Base-by-base conservation (phyloP, 352 stramenopile genomes). In the Globisporangium cystogenes region DNA sequence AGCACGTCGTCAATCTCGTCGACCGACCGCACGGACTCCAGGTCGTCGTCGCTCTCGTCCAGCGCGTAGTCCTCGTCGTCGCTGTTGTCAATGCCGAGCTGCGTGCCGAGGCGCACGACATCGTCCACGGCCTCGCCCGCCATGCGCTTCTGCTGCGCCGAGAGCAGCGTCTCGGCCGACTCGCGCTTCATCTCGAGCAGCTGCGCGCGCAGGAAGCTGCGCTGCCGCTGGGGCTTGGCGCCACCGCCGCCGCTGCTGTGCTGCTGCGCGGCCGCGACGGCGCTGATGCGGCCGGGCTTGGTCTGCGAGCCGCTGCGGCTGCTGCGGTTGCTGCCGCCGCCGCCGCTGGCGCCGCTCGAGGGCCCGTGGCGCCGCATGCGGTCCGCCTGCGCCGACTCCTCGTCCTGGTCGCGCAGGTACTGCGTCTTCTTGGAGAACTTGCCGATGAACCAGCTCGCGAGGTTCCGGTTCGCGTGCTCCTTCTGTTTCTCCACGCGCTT, bases 161-260 rank as follows among this genome's bases (percentile, higher is more conserved):
- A 55, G 36, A 71, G 54, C 35, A 90, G 48, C 43, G 73, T 66
- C 43, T 87, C 79, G 8, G 74, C 72, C 29, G 76, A 87, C 47
- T 86, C 70, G 29, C 73, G 66, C 71, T 90, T 90, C 79, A 90
- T 90, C 63, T 90, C 79, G 36, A 84, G 60, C 18, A 90, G 62
- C 54, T 90, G 76, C 43, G 76, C 68, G 14, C 76, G 72, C 43
- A 90, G 33, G 36, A 87, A 90, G 49, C 76, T 90, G 41, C 72
- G 65, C 67, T 90, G 79, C 0, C 73, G 60, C 70, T 82, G 67
- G 47, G 76, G 68, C 26, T 70, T 76, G 16, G 64, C 12, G 51
- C 1, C 53, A 62, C 8, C 51, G 39, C 1, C 53, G 64, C 8
- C 51, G 39, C 8, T 31, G 5, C 74, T 65, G 37, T 58, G 58